Evolutionary conservation across 257 asterid species (phyloP).

Genomic region (Gentiana dahurica): DNA sequence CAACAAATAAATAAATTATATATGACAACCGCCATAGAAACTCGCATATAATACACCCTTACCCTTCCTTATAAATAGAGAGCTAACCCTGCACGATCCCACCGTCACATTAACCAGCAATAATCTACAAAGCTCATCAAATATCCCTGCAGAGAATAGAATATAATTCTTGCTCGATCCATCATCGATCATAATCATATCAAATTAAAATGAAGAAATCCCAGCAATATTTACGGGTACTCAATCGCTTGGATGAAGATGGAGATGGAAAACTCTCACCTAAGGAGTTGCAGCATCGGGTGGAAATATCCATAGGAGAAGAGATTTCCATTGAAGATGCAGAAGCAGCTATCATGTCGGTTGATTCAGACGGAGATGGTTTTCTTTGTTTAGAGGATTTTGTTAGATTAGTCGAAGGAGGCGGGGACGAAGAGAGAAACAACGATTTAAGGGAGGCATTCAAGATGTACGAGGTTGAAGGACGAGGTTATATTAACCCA

Average conservation of each 20-base stretch:
- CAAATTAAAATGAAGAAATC: conserved; percentile 11
- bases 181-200: background rate
- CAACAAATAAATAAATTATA: too few relatives aligned
- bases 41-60: too few relatives aligned
- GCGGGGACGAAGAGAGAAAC: conserved; percentile 39
- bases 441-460: conserved; percentile 46
- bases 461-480: conserved; percentile 46
- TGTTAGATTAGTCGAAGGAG: conserved; percentile 38
- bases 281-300: conserved; percentile 19
- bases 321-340: conserved; percentile 34
- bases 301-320: conserved; percentile 7
- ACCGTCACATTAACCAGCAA: too few relatives aligned
- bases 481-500: conserved; percentile 44
- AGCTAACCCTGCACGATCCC: too few relatives aligned
- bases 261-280: conserved; percentile 29
- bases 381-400: conserved; percentile 47
- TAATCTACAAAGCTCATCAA: background rate
- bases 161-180: background rate
- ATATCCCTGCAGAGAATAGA: background rate
- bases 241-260: conserved; percentile 22
- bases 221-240: conserved; percentile 17
- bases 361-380: conserved; percentile 47
- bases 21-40: too few relatives aligned
- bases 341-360: conserved; percentile 24
- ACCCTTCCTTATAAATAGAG: too few relatives aligned